These are phyloP conservation scores for Onygenales sp. DNA, from an alignment of 2,329 filamentous ascomycete genomes.

Conservation along the genomic window DNA sequence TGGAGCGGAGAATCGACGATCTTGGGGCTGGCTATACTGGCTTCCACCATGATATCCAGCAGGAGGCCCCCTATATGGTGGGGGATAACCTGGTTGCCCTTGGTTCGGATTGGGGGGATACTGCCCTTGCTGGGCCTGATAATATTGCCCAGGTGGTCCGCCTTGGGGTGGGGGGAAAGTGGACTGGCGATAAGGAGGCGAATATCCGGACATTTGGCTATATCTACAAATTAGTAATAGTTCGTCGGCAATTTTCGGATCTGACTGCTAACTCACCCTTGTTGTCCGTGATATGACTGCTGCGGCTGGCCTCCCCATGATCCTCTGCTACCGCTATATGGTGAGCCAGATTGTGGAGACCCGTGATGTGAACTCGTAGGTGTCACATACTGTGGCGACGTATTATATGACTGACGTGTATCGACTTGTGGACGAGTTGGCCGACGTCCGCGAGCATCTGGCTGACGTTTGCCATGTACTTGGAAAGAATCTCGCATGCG, in stretches of 20 bases:
- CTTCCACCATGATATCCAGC: constrained; percentile 48
- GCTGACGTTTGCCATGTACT: constrained; percentile 23
- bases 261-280: constrained; percentile 36
- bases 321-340: constrained; percentile 47
- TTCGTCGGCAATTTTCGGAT: constrained; percentile 16
- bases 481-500: constrained; percentile 24
- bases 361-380: constrained; percentile 47
- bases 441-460: constrained; percentile 24
- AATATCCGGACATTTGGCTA: constrained; percentile 47
- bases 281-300: constrained; percentile 33
- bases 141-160: constrained; percentile 47
- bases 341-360: constrained; percentile 54
- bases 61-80: constrained; percentile 43
- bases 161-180: constrained; percentile 42
- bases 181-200: constrained; percentile 50
- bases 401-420: constrained; percentile 40
- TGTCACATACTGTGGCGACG: constrained; percentile 50
- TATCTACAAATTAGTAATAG: constrained; percentile 8
- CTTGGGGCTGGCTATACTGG: constrained; percentile 39
- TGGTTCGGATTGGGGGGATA: constrained; percentile 51
- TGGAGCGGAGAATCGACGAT: constrained; percentile 35
- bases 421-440: constrained; percentile 33
- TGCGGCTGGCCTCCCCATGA: constrained; percentile 41
- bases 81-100: constrained; percentile 44
- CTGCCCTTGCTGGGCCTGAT: constrained; percentile 36